These are phyloP conservation scores for Trichosanthes cucumerina DNA, from an alignment of 306 rosid species.

Conservation along the genomic window DNA sequence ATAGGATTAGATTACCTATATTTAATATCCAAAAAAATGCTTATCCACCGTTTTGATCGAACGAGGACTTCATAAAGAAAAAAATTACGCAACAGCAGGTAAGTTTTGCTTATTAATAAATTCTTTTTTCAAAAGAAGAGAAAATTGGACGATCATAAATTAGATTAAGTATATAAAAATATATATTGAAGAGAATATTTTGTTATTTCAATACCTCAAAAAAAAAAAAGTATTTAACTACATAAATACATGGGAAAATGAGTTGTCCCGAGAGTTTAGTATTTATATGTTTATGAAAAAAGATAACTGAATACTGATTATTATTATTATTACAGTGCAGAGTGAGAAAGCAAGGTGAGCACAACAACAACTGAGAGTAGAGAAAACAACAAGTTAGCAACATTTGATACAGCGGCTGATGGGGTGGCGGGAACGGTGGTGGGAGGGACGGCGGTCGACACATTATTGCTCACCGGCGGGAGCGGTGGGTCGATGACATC, in stretches of 20 bases:
- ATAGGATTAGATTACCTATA: too few relatives aligned
- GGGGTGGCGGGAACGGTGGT: neutral
- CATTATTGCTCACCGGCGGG: conserved; percentile 34
- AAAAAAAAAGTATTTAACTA: neutral
- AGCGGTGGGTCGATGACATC: conserved; percentile 71
- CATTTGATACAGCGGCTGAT: conserved; percentile 25
- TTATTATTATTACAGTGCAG: conserved; percentile 13
- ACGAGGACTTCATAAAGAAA: too few relatives aligned
- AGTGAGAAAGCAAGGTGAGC: conserved; percentile 14
- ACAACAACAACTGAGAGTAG: conserved; percentile 22
- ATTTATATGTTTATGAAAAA: neutral
- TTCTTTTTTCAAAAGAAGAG: too few relatives aligned
- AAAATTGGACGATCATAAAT: too few relatives aligned
- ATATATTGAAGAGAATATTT: neutral
- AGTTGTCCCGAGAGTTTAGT: neutral
- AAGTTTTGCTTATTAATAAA: too few relatives aligned
- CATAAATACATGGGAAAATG: neutral
- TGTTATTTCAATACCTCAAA: neutral
- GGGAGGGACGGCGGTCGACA: neutral
- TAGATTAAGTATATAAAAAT: too few relatives aligned
- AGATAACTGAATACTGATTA: neutral
- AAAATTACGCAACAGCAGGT: too few relatives aligned
- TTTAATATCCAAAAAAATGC: too few relatives aligned
- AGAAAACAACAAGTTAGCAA: conserved; percentile 20
- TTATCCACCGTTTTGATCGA: too few relatives aligned